Evolutionary conservation across 2,329 filamentous ascomycete genomes (phyloP).

Genomic region (Periconia sp.): DNA sequence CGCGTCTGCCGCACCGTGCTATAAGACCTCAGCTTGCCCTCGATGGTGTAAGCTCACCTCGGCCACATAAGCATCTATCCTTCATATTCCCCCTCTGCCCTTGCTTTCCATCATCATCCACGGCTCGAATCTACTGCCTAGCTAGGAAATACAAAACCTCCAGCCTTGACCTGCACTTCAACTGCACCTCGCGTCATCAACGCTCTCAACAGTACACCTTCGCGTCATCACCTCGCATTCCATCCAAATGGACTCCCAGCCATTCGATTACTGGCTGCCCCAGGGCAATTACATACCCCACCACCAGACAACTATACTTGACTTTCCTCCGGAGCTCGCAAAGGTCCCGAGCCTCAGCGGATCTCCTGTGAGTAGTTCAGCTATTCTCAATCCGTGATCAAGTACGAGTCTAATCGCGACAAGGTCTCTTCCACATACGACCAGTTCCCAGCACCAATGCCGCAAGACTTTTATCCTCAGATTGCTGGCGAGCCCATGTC

Average conservation of each 20-base stretch:
- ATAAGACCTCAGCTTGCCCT: conserved; percentile 44
- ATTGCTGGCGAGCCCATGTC: conserved; percentile 40
- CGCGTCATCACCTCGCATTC: conserved; percentile 10
- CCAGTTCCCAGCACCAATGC: conserved; percentile 38
- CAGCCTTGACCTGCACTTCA: conserved; percentile 5
- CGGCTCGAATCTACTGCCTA: conserved; percentile 2
- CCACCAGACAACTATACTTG: conserved; percentile 39
- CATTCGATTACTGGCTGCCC: conserved; percentile 45
- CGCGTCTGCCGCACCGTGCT: conserved; percentile 25
- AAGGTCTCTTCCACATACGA: conserved; percentile 47
- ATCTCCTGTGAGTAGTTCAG: conserved; percentile 40
- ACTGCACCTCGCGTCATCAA: conserved; percentile 8
- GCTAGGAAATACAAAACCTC: background rate
- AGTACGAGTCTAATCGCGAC: conserved; percentile 9
- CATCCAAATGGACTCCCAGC: conserved; percentile 42
- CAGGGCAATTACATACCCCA: conserved; percentile 36
- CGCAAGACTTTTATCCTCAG: conserved; percentile 41
- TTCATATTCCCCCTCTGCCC: conserved; percentile 11
- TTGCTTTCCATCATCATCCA: conserved; percentile 10
- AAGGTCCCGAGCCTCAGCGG: conserved; percentile 47
- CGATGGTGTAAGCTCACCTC: conserved; percentile 35
- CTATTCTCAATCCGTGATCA: background rate
- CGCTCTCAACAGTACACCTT: conserved; percentile 12
- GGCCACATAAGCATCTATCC: conserved; percentile 30
- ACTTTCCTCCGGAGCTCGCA: conserved; percentile 41